phyloP scores from a whole-genome alignment of 805 yeast genomes.

The Teunomyces lycoperdinae region DNA sequence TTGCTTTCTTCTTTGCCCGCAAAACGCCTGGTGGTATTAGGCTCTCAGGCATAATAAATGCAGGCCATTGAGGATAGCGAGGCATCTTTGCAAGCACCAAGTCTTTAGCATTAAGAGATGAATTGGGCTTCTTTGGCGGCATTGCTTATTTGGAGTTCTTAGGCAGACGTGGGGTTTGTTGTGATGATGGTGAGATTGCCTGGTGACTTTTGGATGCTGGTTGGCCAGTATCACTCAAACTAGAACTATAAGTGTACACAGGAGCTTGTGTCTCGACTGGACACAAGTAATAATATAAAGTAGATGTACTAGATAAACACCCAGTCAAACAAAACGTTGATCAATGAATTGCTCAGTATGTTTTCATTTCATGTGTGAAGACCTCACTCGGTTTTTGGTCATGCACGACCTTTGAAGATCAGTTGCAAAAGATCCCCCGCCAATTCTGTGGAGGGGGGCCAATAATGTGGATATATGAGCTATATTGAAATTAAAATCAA shows the following conservation, averaged over 20 bases:
- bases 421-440: slow-evolving; percentile 1
- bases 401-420: background rate
- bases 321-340: background rate
- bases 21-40: slow-evolving; percentile 35
- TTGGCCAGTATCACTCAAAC: background rate
- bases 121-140: slow-evolving; percentile 31
- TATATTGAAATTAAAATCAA: background rate
- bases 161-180: background rate
- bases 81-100: slow-evolving; percentile 46
- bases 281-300: background rate
- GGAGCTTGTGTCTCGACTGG: background rate
- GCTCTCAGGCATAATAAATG: slow-evolving; percentile 42
- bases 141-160: slow-evolving; percentile 12
- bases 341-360: background rate
- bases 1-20: slow-evolving; percentile 34
- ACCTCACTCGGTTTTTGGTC: background rate
- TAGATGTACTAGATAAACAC: background rate
- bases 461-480: background rate
- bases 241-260: background rate
- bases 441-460: background rate
- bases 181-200: background rate
- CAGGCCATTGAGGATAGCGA: slow-evolving; percentile 50
- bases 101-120: slow-evolving; percentile 29
- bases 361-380: slow-evolving; percentile 4
- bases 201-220: background rate